Evolutionary conservation across 805 yeast genomes (phyloP).

Genomic region (Cyberlindnera maritima): DNA sequence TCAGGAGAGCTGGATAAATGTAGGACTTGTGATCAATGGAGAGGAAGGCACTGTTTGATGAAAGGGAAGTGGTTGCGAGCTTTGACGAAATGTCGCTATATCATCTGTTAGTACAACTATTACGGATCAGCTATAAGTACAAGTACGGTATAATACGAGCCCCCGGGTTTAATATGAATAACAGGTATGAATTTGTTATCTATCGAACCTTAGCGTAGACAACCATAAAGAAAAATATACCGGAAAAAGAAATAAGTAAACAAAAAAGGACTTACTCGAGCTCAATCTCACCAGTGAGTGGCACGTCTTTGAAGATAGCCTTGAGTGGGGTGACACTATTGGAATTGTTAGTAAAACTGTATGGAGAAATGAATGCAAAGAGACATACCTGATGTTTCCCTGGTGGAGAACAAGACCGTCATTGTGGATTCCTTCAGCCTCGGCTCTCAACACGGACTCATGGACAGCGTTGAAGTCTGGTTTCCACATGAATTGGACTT

Average conservation of each 20-base stretch:
- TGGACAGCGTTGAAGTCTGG: slow-evolving; percentile 78
- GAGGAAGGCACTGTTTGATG: slow-evolving; percentile 13
- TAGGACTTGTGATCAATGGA: slow-evolving; percentile 37
- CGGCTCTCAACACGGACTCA: slow-evolving; percentile 41
- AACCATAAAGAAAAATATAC: not conserved
- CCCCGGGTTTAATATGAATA: not conserved
- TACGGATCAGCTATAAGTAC: no score
- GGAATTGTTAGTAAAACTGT: slow-evolving; percentile 17
- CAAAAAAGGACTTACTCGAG: slow-evolving; percentile 29
- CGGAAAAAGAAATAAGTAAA: not conserved
- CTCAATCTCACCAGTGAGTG: slow-evolving; percentile 55
- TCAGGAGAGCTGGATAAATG: slow-evolving; percentile 37
- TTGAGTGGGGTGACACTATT: slow-evolving; percentile 67
- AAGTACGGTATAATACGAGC: no score
- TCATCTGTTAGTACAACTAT: not conserved
- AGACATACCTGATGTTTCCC: slow-evolving; percentile 27
- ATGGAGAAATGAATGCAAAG: not conserved
- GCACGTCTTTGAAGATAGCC: slow-evolving; percentile 66
- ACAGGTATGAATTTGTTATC: not conserved
- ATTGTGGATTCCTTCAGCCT: slow-evolving; percentile 27
- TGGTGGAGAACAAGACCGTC: slow-evolving; percentile 32
- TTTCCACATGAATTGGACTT: slow-evolving; percentile 67
- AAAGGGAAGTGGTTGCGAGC: not conserved
- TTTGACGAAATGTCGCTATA: not conserved
- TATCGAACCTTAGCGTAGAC: no score